Percentiles rank a stretch among this genome's conserved stretches.
phyloP scores from a whole-genome alignment of 345 rosid species.

The Punica granatum region DNA sequence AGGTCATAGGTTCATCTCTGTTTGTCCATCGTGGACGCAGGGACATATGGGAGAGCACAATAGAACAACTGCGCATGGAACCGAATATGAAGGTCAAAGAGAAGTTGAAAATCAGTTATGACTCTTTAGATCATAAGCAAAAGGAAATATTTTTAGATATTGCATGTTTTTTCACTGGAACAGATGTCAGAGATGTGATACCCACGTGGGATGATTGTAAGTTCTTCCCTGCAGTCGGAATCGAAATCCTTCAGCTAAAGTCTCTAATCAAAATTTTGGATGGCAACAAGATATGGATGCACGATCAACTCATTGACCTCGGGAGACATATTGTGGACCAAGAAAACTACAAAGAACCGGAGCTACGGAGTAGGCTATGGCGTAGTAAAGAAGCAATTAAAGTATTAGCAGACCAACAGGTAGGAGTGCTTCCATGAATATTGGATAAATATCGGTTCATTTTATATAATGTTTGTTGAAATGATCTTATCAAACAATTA shows the following conservation, averaged over 20 bases:
- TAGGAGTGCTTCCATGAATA: neutral
- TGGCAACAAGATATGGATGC: slow-evolving; percentile 6
- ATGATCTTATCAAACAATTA: no score
- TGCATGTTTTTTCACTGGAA: neutral
- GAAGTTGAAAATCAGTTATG: slow-evolving; percentile 5
- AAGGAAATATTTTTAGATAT: neutral
- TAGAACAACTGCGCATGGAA: neutral
- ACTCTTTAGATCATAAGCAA: neutral
- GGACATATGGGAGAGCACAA: neutral
- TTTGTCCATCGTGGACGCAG: neutral
- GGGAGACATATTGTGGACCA: slow-evolving; percentile 11
- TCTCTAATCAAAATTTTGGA: slow-evolving; percentile 7
- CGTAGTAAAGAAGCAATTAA: neutral
- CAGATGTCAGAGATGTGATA: neutral
- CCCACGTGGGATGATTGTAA: slow-evolving; percentile 3
- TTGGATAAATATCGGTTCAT: no score
- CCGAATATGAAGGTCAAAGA: neutral
- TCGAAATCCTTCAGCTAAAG: neutral
- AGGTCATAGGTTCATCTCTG: slow-evolving; percentile 3
- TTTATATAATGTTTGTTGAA: no score
- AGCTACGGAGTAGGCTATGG: slow-evolving; percentile 20
- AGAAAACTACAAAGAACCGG: neutral
- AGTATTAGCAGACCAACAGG: neutral
- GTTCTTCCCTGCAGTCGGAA: neutral
- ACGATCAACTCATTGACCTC: slow-evolving; percentile 8